Percentiles rank a stretch among this genome's conserved stretches.
Evolutionary conservation across 2,329 filamentous ascomycete species (phyloP).

Genomic region (Penicillium glabrum): DNA sequence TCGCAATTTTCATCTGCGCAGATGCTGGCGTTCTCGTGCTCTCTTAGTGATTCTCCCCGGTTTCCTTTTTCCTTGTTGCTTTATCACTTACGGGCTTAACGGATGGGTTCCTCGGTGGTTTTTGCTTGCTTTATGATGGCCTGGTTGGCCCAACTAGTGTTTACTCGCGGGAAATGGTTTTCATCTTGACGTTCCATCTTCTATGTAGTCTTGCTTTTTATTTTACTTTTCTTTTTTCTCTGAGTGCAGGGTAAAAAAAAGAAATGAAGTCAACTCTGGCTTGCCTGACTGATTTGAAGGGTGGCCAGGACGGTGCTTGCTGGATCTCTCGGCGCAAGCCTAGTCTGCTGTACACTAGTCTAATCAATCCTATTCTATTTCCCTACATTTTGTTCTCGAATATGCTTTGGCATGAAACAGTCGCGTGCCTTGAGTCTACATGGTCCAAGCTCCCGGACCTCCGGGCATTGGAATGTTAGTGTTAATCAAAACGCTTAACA

Average conservation of each 20-base stretch:
- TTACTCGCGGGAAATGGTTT: slow-evolving; percentile 9
- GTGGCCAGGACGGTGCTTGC: slow-evolving; percentile 8
- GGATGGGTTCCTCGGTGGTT: slow-evolving; percentile 34
- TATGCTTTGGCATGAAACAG: background rate
- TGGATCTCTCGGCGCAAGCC: slow-evolving; percentile 18
- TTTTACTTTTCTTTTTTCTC: background rate
- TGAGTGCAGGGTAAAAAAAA: background rate
- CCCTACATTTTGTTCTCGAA: background rate
- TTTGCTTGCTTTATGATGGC: slow-evolving; percentile 27
- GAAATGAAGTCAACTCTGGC: background rate
- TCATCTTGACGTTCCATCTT: slow-evolving; percentile 2
- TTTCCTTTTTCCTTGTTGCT: slow-evolving; percentile 26
- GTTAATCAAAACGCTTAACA: background rate
- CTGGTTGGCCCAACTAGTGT: slow-evolving; percentile 17
- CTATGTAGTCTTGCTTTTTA: background rate
- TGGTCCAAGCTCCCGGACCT: background rate
- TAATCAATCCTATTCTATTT: slow-evolving; percentile 24
- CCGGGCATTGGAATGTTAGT: background rate
- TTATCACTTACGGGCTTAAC: slow-evolving; percentile 25
- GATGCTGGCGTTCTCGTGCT: slow-evolving; percentile 39
- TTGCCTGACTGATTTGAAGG: slow-evolving; percentile 20
- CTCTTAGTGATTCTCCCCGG: slow-evolving; percentile 31
- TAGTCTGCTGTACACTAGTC: slow-evolving; percentile 29
- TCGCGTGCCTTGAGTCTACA: background rate
- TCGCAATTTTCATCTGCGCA: slow-evolving; percentile 22